Evolutionary conservation across 2,329 filamentous ascomycete species (phyloP).

Genomic region (Magnaporthiopsis poae): DNA sequence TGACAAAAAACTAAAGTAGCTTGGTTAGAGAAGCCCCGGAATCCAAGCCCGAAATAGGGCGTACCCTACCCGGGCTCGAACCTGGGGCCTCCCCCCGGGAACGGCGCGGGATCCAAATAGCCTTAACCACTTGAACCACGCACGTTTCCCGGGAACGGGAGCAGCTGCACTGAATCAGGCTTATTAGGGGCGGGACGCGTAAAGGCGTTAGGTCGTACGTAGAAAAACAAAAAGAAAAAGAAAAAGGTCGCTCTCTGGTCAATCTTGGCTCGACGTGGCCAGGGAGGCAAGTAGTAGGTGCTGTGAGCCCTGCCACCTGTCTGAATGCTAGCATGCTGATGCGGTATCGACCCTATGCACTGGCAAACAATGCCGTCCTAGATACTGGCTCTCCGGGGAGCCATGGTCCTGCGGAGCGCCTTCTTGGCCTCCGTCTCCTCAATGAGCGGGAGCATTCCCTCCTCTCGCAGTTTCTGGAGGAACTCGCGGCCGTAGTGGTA

Average conservation of each 20-base stretch:
- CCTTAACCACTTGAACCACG: too few relatives aligned
- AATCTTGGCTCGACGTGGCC: not conserved
- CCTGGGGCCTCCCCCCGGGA: too few relatives aligned
- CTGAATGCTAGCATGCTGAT: not conserved
- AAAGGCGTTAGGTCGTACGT: not conserved
- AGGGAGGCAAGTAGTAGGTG: not conserved
- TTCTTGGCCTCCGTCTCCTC: slow-evolving; percentile 70
- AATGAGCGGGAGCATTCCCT: slow-evolving; percentile 62
- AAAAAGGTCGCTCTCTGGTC: not conserved
- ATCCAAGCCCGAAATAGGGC: too few relatives aligned
- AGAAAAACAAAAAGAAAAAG: not conserved
- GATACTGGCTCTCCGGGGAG: slow-evolving; percentile 68
- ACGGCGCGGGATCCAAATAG: too few relatives aligned
- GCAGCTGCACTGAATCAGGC: too few relatives aligned
- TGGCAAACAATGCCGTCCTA: slow-evolving; percentile 22
- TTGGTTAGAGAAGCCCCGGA: too few relatives aligned
- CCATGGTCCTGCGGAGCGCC: slow-evolving; percentile 67
- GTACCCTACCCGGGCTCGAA: too few relatives aligned
- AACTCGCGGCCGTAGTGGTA: slow-evolving; percentile 79
- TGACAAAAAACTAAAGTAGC: too few relatives aligned
- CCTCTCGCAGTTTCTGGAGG: slow-evolving; percentile 62
- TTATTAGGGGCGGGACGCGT: too few relatives aligned
- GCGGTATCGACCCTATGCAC: too few relatives aligned
- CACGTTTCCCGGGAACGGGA: too few relatives aligned
- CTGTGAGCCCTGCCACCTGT: not conserved